A percentile compares a stretch with the other conserved stretches of the same genome.
These are phyloP conservation scores for Oryza punctata DNA, from an alignment of 176 grass and related monocot species.

Conservation along the genomic window DNA sequence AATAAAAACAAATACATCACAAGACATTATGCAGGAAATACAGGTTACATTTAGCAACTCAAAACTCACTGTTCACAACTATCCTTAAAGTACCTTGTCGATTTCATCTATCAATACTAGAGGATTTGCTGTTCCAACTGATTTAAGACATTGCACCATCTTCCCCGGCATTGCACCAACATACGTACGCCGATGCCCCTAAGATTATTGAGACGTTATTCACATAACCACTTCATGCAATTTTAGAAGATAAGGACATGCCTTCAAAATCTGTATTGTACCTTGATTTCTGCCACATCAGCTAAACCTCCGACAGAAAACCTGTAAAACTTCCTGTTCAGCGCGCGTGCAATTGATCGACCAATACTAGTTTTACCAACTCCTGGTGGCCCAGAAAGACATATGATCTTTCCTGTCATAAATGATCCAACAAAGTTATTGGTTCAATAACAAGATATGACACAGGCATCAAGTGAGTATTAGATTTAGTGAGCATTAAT, in stretches of 20 bases:
- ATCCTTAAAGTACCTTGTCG: slow-evolving; percentile 74
- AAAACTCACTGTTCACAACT: not conserved
- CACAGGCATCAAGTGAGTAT: not conserved
- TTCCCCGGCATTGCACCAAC: slow-evolving; percentile 99
- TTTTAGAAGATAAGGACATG: slow-evolving; percentile 5
- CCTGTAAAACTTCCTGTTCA: slow-evolving; percentile 88
- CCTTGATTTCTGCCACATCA: slow-evolving; percentile 99
- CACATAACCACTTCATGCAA: not conserved
- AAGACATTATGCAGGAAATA: slow-evolving; percentile 34
- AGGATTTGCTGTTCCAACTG: slow-evolving; percentile 92
- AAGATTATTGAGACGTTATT: slow-evolving; percentile 48
- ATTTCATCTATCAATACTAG: slow-evolving; percentile 98
- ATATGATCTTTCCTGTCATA: slow-evolving; percentile 94
- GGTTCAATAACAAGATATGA: slow-evolving; percentile 12
- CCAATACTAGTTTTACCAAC: slow-evolving; percentile 99
- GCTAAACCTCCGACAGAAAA: slow-evolving; percentile 99
- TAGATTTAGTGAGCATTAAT: slow-evolving; percentile 26
- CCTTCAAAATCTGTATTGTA: slow-evolving; percentile 27
- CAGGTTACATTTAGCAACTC: not conserved
- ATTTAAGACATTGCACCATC: slow-evolving; percentile 99
- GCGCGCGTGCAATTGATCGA: slow-evolving; percentile 93
- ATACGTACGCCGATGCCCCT: slow-evolving; percentile 98
- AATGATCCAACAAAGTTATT: slow-evolving; percentile 34
- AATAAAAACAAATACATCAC: slow-evolving; percentile 8
- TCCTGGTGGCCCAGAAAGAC: slow-evolving; percentile 97